Conservation (phyloP, 768 basidiomycete genomes). For the Leccinum arenicola region DNA sequence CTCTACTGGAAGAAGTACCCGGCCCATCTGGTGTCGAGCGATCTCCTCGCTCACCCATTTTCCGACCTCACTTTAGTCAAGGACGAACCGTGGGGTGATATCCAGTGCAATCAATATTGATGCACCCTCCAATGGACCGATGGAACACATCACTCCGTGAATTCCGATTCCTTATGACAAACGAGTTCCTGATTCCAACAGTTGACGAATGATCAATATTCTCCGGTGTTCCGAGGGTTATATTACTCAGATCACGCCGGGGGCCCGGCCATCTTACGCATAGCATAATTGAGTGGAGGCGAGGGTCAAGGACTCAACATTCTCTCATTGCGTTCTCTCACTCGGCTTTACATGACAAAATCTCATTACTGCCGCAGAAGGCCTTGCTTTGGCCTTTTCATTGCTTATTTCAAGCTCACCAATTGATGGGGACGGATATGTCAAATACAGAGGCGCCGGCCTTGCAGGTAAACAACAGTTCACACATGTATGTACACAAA, state of each 20-base stretch:
- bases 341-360: neutral
- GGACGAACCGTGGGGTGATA: too few species aligned
- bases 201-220: neutral
- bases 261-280: neutral
- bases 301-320: neutral
- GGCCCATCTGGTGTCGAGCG: too few species aligned
- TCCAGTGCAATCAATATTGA: too few species aligned
- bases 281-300: neutral
- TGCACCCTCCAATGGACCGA: neutral
- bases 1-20: too few species aligned
- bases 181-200: conserved; percentile 1
- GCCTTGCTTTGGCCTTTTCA: neutral
- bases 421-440: neutral
- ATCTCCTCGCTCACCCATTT: too few species aligned
- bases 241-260: too few species aligned
- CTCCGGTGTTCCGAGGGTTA: neutral
- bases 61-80: too few species aligned
- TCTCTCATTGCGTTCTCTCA: neutral
- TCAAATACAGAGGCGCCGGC: neutral
- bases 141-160: neutral
- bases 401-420: neutral
- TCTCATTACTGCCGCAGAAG: neutral
- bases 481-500: too few species aligned
- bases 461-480: neutral
- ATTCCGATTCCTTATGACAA: neutral